Conservation (phyloP, 345 rosid species). For the Lenwebbia sp. region DNA sequence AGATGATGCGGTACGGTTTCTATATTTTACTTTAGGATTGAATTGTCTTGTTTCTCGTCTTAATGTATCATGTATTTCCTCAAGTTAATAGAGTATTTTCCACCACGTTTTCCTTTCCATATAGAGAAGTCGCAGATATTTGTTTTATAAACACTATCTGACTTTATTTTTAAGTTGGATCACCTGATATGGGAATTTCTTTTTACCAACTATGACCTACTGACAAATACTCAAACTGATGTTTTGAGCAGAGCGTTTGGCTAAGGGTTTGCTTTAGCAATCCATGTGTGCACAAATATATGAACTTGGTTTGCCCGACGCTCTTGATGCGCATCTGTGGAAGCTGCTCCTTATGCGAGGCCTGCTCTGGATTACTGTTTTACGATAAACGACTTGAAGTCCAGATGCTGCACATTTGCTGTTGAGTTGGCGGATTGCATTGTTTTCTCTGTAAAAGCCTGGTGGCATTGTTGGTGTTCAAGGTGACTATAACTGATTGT, state of each 20-base stretch:
- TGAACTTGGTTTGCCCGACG: neutral
- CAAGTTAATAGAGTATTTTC: neutral
- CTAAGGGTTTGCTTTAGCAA: neutral
- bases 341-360: neutral
- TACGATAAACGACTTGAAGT: neutral
- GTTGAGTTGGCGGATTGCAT: neutral
- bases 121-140: neutral
- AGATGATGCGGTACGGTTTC: constrained; percentile 26
- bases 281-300: neutral
- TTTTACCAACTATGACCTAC: neutral
- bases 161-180: neutral
- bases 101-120: neutral
- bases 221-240: neutral
- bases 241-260: neutral
- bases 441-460: neutral
- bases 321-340: neutral
- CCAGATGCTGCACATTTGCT: neutral
- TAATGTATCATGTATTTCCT: neutral
- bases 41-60: neutral
- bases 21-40: neutral
- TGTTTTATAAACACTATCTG: neutral
- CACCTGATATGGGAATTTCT: neutral
- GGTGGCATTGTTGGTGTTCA: neutral
- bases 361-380: neutral
- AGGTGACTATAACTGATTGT: neutral